Evolutionary conservation across 164 flowering plant species (phyloP).

Genomic region (Nymphaea colorata): DNA sequence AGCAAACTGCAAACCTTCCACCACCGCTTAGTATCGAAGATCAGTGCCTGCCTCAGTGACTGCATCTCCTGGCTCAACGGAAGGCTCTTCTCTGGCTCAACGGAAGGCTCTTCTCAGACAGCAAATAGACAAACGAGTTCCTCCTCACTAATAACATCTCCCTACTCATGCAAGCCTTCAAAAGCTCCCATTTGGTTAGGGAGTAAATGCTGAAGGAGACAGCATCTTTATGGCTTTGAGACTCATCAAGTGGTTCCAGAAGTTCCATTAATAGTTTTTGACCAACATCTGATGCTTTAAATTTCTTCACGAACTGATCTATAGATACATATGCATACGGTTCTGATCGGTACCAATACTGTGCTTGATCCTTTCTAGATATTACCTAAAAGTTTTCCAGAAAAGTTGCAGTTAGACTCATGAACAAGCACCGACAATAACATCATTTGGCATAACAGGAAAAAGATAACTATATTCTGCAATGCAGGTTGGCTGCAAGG

Average conservation of each 20-base stretch:
- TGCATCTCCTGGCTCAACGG: too few relatives aligned
- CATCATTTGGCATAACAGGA: too few relatives aligned
- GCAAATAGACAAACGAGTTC: slow-evolving; percentile 37
- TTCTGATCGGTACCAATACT: slow-evolving; percentile 34
- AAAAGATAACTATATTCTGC: too few relatives aligned
- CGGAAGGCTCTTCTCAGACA: too few relatives aligned
- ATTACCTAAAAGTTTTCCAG: slow-evolving; percentile 39
- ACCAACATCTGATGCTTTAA: slow-evolving; percentile 27
- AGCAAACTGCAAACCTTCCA: too few relatives aligned
- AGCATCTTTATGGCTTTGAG: slow-evolving; percentile 27
- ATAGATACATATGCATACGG: slow-evolving; percentile 40
- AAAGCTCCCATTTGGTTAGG: slow-evolving; percentile 35
- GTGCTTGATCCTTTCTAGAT: slow-evolving; percentile 57
- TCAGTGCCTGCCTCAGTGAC: too few relatives aligned
- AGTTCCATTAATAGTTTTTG: slow-evolving; percentile 30
- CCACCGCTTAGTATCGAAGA: too few relatives aligned
- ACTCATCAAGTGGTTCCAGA: slow-evolving; percentile 21
- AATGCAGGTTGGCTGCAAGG: too few relatives aligned
- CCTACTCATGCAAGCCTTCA: slow-evolving; percentile 45
- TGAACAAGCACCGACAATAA: too few relatives aligned
- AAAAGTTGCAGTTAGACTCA: too few relatives aligned
- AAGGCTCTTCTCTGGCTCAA: too few relatives aligned
- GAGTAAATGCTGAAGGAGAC: slow-evolving; percentile 29
- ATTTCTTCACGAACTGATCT: slow-evolving; percentile 22
- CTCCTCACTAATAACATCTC: slow-evolving; percentile 52